These are phyloP conservation scores for Aspergillus aculeatus DNA, from an alignment of 2,329 filamentous ascomycete genomes.

Conservation along the genomic window DNA sequence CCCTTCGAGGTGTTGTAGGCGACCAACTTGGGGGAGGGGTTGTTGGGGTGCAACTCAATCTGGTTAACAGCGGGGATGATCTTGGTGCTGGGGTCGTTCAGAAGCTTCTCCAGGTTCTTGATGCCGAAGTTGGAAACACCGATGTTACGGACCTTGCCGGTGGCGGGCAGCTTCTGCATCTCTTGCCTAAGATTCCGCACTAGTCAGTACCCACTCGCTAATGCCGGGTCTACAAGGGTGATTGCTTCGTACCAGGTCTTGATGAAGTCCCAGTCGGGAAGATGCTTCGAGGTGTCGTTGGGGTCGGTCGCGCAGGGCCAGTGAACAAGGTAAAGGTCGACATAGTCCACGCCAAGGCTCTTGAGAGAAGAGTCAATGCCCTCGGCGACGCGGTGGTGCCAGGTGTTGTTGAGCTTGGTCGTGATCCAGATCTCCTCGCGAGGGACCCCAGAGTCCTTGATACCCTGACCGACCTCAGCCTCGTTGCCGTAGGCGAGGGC, in stretches of 20 bases:
- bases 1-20: conserved; percentile 53
- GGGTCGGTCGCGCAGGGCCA: conserved; percentile 60
- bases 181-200: conserved; percentile 62
- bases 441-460: conserved; percentile 65
- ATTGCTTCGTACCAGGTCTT: conserved; percentile 63
- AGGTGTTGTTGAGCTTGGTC: conserved; percentile 68
- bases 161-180: conserved; percentile 46
- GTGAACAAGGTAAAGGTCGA: conserved; percentile 73
- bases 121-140: conserved; percentile 86
- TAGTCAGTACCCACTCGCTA: conserved; percentile 54
- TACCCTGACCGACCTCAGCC: conserved; percentile 64
- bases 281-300: conserved; percentile 57
- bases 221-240: conserved; percentile 33
- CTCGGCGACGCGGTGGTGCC: conserved; percentile 60
- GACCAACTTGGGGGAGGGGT: conserved; percentile 61
- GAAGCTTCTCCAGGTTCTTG: conserved; percentile 73
- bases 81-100: conserved; percentile 61
- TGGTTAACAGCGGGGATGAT: conserved; percentile 55
- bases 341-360: conserved; percentile 64
- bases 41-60: conserved; percentile 63
- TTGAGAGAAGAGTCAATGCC: conserved; percentile 64
- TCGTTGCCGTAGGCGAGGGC: conserved; percentile 61
- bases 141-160: conserved; percentile 71
- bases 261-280: conserved; percentile 76
- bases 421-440: conserved; percentile 66